phyloP scores from a whole-genome alignment of 441 rosid species.

The Sinapis alba region DNA sequence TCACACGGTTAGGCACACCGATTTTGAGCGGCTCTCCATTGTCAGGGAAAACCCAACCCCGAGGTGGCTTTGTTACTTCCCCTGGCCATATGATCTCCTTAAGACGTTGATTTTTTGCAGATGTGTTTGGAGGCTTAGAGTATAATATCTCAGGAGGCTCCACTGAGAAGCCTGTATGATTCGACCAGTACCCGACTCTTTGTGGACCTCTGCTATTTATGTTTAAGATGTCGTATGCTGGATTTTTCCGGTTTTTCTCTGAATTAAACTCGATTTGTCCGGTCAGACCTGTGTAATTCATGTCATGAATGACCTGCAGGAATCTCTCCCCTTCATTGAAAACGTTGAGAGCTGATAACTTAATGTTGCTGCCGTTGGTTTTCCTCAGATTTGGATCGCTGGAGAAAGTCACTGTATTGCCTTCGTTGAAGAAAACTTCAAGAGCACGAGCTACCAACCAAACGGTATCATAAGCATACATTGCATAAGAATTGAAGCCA shows the following conservation, averaged over 20 bases:
- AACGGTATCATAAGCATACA: conserved; percentile 91
- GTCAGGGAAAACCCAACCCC: conserved; percentile 94
- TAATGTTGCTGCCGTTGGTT: conserved; percentile 52
- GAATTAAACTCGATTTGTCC: conserved; percentile 65
- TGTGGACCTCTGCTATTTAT: conserved; percentile 62
- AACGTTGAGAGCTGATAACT: conserved; percentile 57
- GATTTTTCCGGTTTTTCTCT: conserved; percentile 61
- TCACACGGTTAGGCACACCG: conserved; percentile 78
- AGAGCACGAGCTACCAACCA: conserved; percentile 92
- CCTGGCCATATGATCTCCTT: conserved; percentile 82
- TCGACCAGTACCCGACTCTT: conserved; percentile 88
- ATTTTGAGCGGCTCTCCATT: conserved; percentile 78
- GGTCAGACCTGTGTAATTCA: conserved; percentile 70
- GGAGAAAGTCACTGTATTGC: conserved; percentile 69
- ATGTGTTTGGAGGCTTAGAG: conserved; percentile 54
- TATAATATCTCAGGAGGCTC: conserved; percentile 64
- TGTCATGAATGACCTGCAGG: conserved; percentile 55
- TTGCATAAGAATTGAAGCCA: conserved; percentile 75
- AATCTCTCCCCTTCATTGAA: conserved; percentile 75
- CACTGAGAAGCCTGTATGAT: conserved; percentile 70
- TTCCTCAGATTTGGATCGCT: conserved; percentile 54
- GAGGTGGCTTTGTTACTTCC: conserved; percentile 50
- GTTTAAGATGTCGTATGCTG: conserved; percentile 82
- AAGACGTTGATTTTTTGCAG: conserved; percentile 54
- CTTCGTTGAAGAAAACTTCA: conserved; percentile 55